These are phyloP conservation scores for Carallia brachiata DNA, from an alignment of 345 rosid species.

Conservation along the genomic window DNA sequence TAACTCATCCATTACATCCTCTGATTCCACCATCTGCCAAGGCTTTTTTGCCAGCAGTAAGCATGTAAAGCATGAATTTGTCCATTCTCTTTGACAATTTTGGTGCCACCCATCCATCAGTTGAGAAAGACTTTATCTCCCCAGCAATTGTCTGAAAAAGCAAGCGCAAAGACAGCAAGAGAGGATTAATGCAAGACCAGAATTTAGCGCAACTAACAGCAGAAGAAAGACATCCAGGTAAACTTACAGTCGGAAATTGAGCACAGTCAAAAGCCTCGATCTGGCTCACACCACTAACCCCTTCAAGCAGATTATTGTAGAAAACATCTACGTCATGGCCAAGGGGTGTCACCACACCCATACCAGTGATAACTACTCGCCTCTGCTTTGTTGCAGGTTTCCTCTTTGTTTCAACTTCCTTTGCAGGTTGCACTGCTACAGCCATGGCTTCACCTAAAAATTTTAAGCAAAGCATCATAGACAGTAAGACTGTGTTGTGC, in stretches of 20 bases:
- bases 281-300: slow-evolving; percentile 81
- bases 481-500: not conserved
- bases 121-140: slow-evolving; percentile 77
- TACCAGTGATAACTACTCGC: slow-evolving; percentile 91
- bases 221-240: slow-evolving; percentile 15
- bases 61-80: slow-evolving; percentile 90
- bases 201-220: slow-evolving; percentile 10
- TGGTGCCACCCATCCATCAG: slow-evolving; percentile 88
- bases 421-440: slow-evolving; percentile 57
- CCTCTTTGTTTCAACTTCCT: slow-evolving; percentile 49
- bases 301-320: slow-evolving; percentile 83
- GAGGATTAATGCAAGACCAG: slow-evolving; percentile 9
- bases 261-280: slow-evolving; percentile 88
- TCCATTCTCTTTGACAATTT: slow-evolving; percentile 92
- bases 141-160: slow-evolving; percentile 76
- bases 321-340: slow-evolving; percentile 77
- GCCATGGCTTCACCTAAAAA: slow-evolving; percentile 63
- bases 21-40: slow-evolving; percentile 78
- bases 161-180: not conserved
- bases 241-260: slow-evolving; percentile 67
- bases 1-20: slow-evolving; percentile 71
- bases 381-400: slow-evolving; percentile 66
- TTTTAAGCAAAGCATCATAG: not conserved
- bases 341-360: slow-evolving; percentile 85
- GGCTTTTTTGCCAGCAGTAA: slow-evolving; percentile 95